Conservation (phyloP, 73 alveolate species). For the Paramecium pentaurelia region DNA sequence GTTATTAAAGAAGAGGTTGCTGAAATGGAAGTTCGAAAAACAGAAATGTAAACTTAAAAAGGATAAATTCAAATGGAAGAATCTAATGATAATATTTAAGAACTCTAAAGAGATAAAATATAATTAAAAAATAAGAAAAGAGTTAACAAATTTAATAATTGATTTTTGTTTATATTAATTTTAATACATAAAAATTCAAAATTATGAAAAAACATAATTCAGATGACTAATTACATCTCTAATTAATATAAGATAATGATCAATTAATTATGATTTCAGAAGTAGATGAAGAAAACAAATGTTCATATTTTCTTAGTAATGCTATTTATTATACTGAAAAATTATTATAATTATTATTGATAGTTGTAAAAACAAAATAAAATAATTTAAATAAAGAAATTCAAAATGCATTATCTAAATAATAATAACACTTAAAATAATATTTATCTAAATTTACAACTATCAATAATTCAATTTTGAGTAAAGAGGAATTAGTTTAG, state of each 20-base stretch:
- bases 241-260: background rate
- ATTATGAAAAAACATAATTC: background rate
- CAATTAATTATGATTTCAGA: background rate
- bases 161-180: background rate
- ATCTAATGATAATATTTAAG: background rate
- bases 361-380: background rate
- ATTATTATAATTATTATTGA: background rate
- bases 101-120: background rate
- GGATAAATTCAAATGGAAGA: background rate
- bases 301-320: background rate
- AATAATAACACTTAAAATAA: background rate
- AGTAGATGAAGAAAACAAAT: background rate
- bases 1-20: conserved; percentile 75
- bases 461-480: background rate
- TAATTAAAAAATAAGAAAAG: background rate
- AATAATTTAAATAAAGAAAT: background rate
- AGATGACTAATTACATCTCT: background rate
- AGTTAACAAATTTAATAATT: background rate
- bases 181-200: background rate
- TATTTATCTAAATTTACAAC: background rate
- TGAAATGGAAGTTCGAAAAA: conserved; percentile 84
- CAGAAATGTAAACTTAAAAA: conserved; percentile 84
- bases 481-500: background rate
- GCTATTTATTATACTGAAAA: background rate
- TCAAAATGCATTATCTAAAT: background rate